Evolutionary conservation across 2,329 filamentous ascomycete species (phyloP), one percentile per base, ranked within the genome.

Genomic region (Lasiodiplodia hormozganensis): DNA sequence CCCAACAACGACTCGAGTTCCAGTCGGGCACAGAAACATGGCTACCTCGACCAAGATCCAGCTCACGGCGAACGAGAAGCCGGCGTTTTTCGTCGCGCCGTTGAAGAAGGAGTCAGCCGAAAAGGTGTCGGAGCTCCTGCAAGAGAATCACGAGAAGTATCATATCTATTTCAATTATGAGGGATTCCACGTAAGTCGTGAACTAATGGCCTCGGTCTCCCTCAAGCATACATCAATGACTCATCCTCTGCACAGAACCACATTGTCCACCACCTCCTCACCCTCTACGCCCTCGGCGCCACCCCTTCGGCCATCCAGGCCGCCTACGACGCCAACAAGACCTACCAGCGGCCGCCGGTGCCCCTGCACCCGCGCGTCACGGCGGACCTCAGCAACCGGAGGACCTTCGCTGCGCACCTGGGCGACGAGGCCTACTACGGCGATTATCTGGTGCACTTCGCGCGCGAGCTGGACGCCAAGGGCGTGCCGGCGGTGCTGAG

Each of bases 131-230:
- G 83, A 91, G 70, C 80, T 97, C 4, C 81, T 97, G 21, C 92
- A 97, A 76, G 82, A 89, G 68, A 94, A 97, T 74, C 85, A 96
- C 71, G 87, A 86, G 34, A 89, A 80, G 82, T 85, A 94, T 73
- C 92, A 97, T 75, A 90, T 94, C 69, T 96, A 90, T 81, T 97
- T 94, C 84, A 96, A 96, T 70, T 70, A 85, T 0, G 75, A 79
- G 1, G 90, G 91, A 0, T 96, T 91, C 71, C 94, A 97, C 75
- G 92, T 78, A 73, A 53, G 71, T 10, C 6, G 25, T 3, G 23
- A 10, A 4, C 16, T n/a, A 11, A 43, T 2, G 23, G 21, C 12
- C 12, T 4, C 28, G 18, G 34, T 40, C 16, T 47, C 10, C 25
- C n/a, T 11, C 16, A 49, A 34, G 7, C 11, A 8, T 43, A n/a